Conservation (phyloP, 331 rosid species). For the Saraca asoca region DNA sequence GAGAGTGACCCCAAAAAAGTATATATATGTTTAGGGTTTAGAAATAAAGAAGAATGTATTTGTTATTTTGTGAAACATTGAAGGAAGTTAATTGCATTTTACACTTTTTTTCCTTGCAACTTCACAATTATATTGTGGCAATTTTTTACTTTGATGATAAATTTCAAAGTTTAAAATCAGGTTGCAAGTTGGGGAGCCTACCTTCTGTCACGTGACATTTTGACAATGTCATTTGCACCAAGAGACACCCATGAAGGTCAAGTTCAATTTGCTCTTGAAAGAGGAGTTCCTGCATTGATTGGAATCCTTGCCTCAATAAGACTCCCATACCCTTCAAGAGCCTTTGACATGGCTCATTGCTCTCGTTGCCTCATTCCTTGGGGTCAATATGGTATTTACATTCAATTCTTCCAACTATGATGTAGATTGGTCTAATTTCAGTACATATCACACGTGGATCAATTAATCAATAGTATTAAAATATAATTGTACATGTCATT, state of each 20-base stretch:
- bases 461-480: not conserved
- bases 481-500: too few relatives aligned
- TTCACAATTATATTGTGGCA: not conserved
- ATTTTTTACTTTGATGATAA: not conserved
- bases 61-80: too few relatives aligned
- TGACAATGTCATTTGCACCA: conserved; percentile 89
- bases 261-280: conserved; percentile 93
- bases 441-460: too few relatives aligned
- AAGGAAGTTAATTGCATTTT: too few relatives aligned
- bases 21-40: too few relatives aligned
- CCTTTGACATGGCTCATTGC: conserved; percentile 97
- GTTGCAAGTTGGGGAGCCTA: conserved; percentile 98
- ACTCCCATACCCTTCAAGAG: conserved; percentile 96
- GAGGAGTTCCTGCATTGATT: conserved; percentile 93
- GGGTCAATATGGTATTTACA: conserved; percentile 66
- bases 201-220: conserved; percentile 73
- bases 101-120: not conserved
- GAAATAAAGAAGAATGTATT: too few relatives aligned
- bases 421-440: too few relatives aligned
- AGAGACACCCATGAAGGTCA: conserved; percentile 92
- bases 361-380: conserved; percentile 99
- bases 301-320: conserved; percentile 84
- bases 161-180: conserved; percentile 38
- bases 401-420: too few relatives aligned
- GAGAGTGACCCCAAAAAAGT: too few relatives aligned